These are phyloP conservation scores for Candida anutae DNA, from an alignment of 1,139 yeast genomes.

Conservation along the genomic window DNA sequence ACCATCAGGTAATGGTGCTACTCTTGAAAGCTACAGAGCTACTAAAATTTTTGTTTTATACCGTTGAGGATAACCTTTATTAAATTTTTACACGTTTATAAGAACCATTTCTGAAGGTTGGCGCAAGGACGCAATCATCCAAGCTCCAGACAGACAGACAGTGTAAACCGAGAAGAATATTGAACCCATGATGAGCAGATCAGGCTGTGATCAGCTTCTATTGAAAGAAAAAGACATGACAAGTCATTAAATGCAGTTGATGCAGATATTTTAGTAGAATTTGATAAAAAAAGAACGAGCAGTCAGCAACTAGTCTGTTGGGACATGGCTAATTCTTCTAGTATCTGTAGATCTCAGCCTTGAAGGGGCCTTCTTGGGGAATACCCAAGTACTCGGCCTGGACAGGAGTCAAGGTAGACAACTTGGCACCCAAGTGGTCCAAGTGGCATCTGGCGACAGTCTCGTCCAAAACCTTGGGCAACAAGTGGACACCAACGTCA, in stretches of 20 bases:
- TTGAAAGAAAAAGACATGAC: slow-evolving; percentile 10
- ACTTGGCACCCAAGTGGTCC: slow-evolving; percentile 88
- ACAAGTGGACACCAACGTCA: slow-evolving; percentile 87
- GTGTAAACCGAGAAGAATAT: slow-evolving; percentile 16
- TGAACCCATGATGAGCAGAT: slow-evolving; percentile 1
- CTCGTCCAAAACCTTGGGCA: slow-evolving; percentile 98
- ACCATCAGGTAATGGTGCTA: too few relatives aligned
- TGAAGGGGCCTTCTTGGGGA: slow-evolving; percentile 94
- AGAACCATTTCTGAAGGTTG: too few relatives aligned
- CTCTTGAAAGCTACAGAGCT: not conserved
- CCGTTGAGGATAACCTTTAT: slow-evolving; percentile 36
- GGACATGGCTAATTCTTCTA: slow-evolving; percentile 34
- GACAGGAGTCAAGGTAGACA: slow-evolving; percentile 65
- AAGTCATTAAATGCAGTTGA: slow-evolving; percentile 42
- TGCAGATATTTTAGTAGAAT: slow-evolving; percentile 20
- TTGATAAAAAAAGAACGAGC: slow-evolving; percentile 3
- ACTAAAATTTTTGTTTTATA: slow-evolving; percentile 7
- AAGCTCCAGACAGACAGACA: too few relatives aligned
- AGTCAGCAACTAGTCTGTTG: too few relatives aligned
- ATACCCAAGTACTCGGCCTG: slow-evolving; percentile 97
- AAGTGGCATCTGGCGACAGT: slow-evolving; percentile 98
- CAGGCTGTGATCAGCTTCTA: slow-evolving; percentile 1
- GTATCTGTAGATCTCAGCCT: slow-evolving; percentile 98
- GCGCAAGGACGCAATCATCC: too few relatives aligned
- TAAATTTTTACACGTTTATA: slow-evolving; percentile 13